Percentiles rank a stretch among this genome's conserved stretches.
Conservation (phyloP, 2,329 filamentous ascomycete genomes). For the Trichoderma semiorbis region DNA sequence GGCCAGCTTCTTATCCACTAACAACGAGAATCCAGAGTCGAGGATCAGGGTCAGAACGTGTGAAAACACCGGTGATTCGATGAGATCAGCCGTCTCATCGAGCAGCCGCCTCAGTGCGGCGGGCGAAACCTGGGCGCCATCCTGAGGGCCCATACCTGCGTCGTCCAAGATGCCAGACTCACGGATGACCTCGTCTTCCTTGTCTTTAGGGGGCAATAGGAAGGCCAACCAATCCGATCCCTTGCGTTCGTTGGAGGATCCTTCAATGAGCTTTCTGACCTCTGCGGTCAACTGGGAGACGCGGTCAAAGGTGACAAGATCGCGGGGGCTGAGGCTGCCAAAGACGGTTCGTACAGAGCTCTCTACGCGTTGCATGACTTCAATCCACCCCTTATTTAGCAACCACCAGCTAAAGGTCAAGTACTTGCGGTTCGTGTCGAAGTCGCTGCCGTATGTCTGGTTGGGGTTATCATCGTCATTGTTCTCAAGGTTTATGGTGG, state of each 20-base stretch:
- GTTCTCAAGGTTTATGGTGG: slow-evolving; percentile 86
- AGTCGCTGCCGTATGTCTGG: slow-evolving; percentile 84
- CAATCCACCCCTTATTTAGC: slow-evolving; percentile 82
- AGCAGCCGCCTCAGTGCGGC: slow-evolving; percentile 73
- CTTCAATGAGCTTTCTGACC: slow-evolving; percentile 82
- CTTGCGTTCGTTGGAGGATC: slow-evolving; percentile 43
- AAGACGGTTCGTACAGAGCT: slow-evolving; percentile 86
- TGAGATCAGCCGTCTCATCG: slow-evolving; percentile 92
- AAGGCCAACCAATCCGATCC: slow-evolving; percentile 72
- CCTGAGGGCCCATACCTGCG: slow-evolving; percentile 32
- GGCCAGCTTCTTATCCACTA: slow-evolving; percentile 80
- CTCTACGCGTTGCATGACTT: slow-evolving; percentile 77
- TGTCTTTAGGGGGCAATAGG: slow-evolving; percentile 72
- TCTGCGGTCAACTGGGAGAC: slow-evolving; percentile 78
- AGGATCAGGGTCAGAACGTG: slow-evolving; percentile 83
- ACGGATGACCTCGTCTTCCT: slow-evolving; percentile 79
- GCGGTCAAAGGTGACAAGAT: slow-evolving; percentile 77
- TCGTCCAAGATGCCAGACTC: slow-evolving; percentile 75
- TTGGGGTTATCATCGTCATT: slow-evolving; percentile 84
- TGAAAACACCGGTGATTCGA: slow-evolving; percentile 88
- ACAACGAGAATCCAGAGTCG: slow-evolving; percentile 78
- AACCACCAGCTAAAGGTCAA: slow-evolving; percentile 98
- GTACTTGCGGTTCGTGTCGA: slow-evolving; percentile 92
- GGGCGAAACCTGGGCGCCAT: slow-evolving; percentile 43
- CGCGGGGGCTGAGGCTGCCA: slow-evolving; percentile 80